Base-by-base conservation (phyloP, 1,284 basidiomycete species). In the Quambalaria eucalypti region DNA sequence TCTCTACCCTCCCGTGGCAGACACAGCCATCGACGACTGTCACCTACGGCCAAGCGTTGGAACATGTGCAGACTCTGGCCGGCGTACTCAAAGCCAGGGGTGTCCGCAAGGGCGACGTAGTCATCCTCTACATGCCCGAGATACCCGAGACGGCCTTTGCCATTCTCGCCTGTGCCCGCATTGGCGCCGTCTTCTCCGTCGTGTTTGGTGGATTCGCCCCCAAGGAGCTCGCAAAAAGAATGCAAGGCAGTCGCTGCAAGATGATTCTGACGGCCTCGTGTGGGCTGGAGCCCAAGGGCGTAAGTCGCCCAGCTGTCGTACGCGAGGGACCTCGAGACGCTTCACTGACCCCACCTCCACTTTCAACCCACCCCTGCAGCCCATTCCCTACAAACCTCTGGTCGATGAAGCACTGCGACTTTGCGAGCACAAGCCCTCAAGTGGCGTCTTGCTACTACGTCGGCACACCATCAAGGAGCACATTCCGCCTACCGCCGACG, bases 61-160 rank as follows among this genome's bases (percentile, higher is more conserved):
- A 64, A 31, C 52, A 66, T 42, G 63, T 68, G 4, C 65, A 73
- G 56, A 48, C 61, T 26, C 60, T 70, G 2, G 68, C 71, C 19
- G 71, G 71, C 5, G 64, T 73, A 5, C 51, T 73, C 28, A 61
- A 61, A 7, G 55, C 59, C 36, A 59, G 61, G 39, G 62, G 66
- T 1, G 65, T 74, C 19, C 23, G 48, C 8, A 74, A 70, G 51
- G 72, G 72, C 6, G 72, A 74, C 57, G 44, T 48, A 4, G 52
- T 56, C 10, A 61, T 70, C 36, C 66, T 74, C 48, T 74, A 74
- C 59, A 65, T 73, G 61, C 70, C 73, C 30, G 75, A 74, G 71
- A 62, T 73, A 5, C 59, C 63, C 39, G 70, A 73, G 40, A 66
- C 72, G 5, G 64, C 65, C 9, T 55, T 73, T 30, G 69, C 71